Evolutionary conservation across 75 land plant species (phyloP).

Genomic region (Ceratopteris richardii): DNA sequence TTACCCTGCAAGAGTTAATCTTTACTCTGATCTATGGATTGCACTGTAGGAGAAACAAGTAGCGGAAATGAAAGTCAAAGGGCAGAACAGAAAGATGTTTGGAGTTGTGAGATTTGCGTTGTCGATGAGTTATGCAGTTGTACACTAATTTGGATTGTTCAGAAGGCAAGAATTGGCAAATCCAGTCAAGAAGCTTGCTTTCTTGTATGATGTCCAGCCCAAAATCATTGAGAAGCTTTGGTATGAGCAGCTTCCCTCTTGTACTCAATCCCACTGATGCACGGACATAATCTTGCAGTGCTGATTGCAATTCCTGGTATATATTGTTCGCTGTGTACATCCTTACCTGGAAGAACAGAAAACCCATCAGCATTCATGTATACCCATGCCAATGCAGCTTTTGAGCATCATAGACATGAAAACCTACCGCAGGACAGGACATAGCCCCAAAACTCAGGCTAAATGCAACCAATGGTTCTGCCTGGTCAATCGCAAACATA

Average conservation of each 20-base stretch:
- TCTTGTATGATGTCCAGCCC: slow-evolving; percentile 26
- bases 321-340: slow-evolving; percentile 50
- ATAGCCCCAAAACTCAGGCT: slow-evolving; percentile 72
- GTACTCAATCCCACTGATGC: slow-evolving; percentile 68
- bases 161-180: slow-evolving; percentile 35
- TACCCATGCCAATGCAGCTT: background rate
- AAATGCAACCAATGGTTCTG: slow-evolving; percentile 61
- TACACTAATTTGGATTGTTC: slow-evolving; percentile 17
- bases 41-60: slow-evolving; percentile 71
- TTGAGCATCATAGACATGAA: background rate
- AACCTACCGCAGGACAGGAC: slow-evolving; percentile 74
- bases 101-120: slow-evolving; percentile 16
- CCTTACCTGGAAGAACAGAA: slow-evolving; percentile 38
- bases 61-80: slow-evolving; percentile 67
- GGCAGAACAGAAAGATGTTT: slow-evolving; percentile 43
- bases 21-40: too few species aligned
- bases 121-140: background rate
- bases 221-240: slow-evolving; percentile 60
- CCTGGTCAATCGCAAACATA: slow-evolving; percentile 36
- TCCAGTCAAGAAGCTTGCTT: background rate
- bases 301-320: slow-evolving; percentile 37
- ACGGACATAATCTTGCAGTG: slow-evolving; percentile 64
- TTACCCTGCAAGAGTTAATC: too few species aligned
- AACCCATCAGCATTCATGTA: background rate
- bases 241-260: slow-evolving; percentile 61